Evolutionary conservation across 108 stramenopile species (phyloP).

Genomic region (Fragilariopsis cylindrus): DNA sequence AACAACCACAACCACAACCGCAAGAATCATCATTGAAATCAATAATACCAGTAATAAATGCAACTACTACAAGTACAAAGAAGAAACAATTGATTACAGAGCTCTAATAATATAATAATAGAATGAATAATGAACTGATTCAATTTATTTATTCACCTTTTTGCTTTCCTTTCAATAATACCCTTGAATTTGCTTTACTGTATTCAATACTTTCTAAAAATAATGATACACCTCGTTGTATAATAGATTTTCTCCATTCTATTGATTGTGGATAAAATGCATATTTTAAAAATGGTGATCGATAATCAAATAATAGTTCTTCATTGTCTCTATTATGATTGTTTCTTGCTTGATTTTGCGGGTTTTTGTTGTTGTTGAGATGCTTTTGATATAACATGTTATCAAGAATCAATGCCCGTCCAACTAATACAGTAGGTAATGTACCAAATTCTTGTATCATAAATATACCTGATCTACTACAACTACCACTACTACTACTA

Average conservation of each 20-base stretch:
- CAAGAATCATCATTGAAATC: too few species aligned
- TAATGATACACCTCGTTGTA: conserved; percentile 41
- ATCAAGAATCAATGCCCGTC: conserved; percentile 64
- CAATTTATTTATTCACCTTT: too few species aligned
- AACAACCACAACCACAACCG: too few species aligned
- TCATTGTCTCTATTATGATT: neutral
- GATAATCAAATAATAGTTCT: conserved; percentile 4
- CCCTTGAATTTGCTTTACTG: conserved; percentile 8
- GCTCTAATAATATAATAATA: too few species aligned
- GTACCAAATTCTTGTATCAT: conserved; percentile 81
- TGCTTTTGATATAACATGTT: conserved; percentile 55
- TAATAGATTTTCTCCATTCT: conserved; percentile 41
- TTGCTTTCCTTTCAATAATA: neutral
- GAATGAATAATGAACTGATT: too few species aligned
- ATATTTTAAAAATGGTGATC: conserved; percentile 19
- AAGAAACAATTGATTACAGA: too few species aligned
- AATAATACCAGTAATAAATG: too few species aligned
- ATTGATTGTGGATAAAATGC: conserved; percentile 58
- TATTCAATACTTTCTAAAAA: conserved; percentile 30
- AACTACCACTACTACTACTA: too few species aligned
- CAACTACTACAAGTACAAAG: too few species aligned
- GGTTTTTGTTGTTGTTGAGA: too few species aligned
- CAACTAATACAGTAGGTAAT: conserved; percentile 53
- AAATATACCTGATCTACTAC: conserved; percentile 11
- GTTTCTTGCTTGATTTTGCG: neutral